phyloP scores from a whole-genome alignment of 306 rosid genomes.

The Purshia tridentata region DNA sequence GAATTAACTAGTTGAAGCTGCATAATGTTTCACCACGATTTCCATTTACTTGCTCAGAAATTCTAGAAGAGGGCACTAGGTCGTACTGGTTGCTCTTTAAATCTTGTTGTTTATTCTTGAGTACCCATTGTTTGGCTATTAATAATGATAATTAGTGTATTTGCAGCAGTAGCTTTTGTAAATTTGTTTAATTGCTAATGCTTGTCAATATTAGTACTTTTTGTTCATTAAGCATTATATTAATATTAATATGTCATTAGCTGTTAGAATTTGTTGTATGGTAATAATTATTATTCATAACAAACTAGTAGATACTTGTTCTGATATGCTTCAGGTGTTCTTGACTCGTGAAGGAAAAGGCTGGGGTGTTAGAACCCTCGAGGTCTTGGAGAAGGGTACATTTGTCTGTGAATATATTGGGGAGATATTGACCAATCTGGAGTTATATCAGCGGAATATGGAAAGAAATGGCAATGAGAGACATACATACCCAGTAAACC shows the following conservation, averaged over 20 bases:
- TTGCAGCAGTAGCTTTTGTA: background rate
- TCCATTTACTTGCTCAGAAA: background rate
- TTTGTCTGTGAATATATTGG: conserved; percentile 89
- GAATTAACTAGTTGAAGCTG: background rate
- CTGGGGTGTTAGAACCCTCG: conserved; percentile 83
- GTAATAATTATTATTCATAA: background rate
- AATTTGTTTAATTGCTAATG: background rate
- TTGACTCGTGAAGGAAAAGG: conserved; percentile 70
- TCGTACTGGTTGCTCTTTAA: background rate
- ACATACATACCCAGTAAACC: conserved; percentile 87
- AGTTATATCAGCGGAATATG: conserved; percentile 61
- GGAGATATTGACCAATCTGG: conserved; percentile 79
- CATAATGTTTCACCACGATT: background rate
- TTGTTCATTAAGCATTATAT: background rate
- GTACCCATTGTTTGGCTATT: background rate
- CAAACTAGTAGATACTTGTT: background rate
- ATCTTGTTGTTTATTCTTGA: conserved; percentile 2
- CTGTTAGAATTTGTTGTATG: background rate
- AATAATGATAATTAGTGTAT: background rate
- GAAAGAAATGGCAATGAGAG: conserved; percentile 44
- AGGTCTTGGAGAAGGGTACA: conserved; percentile 69
- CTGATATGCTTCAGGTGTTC: conserved; percentile 57
- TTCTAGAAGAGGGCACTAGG: background rate
- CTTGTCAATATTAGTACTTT: background rate
- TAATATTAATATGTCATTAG: no score